These are phyloP conservation scores for Hypoxylon sp. DNA, from an alignment of 2,329 filamentous ascomycete genomes.

Conservation along the genomic window DNA sequence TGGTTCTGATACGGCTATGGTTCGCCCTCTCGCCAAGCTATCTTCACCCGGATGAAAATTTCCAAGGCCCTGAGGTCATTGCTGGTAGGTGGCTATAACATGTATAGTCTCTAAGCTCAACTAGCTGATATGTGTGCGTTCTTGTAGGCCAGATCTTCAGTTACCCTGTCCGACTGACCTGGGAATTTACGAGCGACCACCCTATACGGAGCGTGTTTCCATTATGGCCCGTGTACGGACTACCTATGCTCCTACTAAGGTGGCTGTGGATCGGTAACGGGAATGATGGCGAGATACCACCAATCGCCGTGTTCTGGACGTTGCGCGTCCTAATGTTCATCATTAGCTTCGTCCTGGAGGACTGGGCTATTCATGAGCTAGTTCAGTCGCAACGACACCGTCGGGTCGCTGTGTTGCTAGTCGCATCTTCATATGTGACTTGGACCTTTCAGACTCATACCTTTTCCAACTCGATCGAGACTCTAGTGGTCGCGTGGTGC, in stretches of 20 bases:
- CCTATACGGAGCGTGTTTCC: conserved; percentile 97
- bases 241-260: conserved; percentile 92
- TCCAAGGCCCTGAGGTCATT: conserved; percentile 97
- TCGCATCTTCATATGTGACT: conserved; percentile 97
- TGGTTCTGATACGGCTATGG: conserved; percentile 90
- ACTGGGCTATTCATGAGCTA: conserved; percentile 96
- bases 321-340: conserved; percentile 92
- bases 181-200: conserved; percentile 92
- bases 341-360: conserved; percentile 94
- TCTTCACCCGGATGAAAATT: conserved; percentile 98
- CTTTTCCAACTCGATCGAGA: conserved; percentile 98
- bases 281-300: conserved; percentile 80
- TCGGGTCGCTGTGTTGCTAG: conserved; percentile 81
- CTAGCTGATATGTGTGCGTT: conserved; percentile 33
- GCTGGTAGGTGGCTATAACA: conserved; percentile 74
- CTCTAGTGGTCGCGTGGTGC: conserved; percentile 91
- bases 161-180: conserved; percentile 90
- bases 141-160: conserved; percentile 86
- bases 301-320: conserved; percentile 91
- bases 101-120: neutral
- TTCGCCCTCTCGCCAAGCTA: conserved; percentile 96
- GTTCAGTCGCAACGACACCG: conserved; percentile 81
- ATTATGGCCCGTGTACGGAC: conserved; percentile 93
- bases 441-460: conserved; percentile 99
- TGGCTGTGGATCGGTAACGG: conserved; percentile 94